These are phyloP conservation scores for Dalbergia cultrata DNA, from an alignment of 306 rosid species.

Conservation along the genomic window DNA sequence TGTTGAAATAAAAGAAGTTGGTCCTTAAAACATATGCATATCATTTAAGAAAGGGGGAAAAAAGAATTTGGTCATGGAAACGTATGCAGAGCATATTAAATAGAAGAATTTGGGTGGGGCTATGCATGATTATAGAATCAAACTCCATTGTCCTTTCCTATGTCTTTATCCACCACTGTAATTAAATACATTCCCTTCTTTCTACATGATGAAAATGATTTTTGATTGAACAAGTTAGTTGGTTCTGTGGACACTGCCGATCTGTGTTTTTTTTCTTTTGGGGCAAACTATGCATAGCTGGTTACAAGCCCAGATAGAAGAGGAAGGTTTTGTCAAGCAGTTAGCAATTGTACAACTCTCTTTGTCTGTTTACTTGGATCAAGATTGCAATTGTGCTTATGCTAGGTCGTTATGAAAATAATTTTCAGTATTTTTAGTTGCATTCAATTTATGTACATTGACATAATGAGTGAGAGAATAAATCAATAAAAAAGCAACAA, in stretches of 20 bases:
- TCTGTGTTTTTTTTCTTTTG: neutral
- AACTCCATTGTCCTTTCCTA: neutral
- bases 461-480: constrained; percentile 1
- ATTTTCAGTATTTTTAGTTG: constrained; percentile 10
- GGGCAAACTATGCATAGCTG: neutral
- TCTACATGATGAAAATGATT: constrained; percentile 11
- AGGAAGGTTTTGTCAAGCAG: constrained; percentile 2
- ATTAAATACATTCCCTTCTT: constrained; percentile 4
- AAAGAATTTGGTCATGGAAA: constrained; percentile 11
- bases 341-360: neutral
- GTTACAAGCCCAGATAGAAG: neutral
- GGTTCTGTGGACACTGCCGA: constrained; percentile 18
- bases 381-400: neutral
- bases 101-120: neutral
- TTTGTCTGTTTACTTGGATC: constrained; percentile 9
- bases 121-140: neutral
- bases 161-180: neutral
- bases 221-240: constrained; percentile 2
- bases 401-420: neutral
- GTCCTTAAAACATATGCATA: neutral
- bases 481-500: neutral
- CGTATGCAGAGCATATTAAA: neutral
- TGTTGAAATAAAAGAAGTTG: constrained; percentile 58
- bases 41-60: neutral
- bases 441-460: constrained; percentile 12